phyloP scores from a whole-genome alignment of 257 asterid genomes.

The Solanum etuberosum region DNA sequence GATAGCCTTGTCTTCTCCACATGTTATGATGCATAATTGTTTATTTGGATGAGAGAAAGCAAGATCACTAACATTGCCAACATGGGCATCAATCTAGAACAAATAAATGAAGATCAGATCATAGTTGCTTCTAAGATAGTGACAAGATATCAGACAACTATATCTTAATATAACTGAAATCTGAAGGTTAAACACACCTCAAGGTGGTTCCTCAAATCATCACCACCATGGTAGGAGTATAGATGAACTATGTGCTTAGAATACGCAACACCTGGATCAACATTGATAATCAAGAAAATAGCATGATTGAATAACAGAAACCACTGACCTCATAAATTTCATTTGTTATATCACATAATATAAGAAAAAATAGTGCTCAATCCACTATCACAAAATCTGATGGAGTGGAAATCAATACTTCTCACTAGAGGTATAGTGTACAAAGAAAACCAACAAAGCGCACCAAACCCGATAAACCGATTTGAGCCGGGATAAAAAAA shows the following conservation, averaged over 20 bases:
- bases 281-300: neutral
- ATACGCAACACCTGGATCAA: slow-evolving; percentile 56
- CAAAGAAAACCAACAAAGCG: neutral
- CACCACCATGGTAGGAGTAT: slow-evolving; percentile 30
- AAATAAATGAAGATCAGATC: neutral
- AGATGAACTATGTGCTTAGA: slow-evolving; percentile 67
- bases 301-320: neutral
- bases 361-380: neutral
- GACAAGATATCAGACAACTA: neutral
- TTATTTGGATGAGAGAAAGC: slow-evolving; percentile 47
- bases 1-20: slow-evolving; percentile 66
- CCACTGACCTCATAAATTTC: neutral
- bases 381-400: neutral
- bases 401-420: neutral
- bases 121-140: neutral
- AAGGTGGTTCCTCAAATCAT: slow-evolving; percentile 37
- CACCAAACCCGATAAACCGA: neutral
- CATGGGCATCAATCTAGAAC: slow-evolving; percentile 57
- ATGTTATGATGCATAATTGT: slow-evolving; percentile 41
- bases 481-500: neutral
- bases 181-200: slow-evolving; percentile 31
- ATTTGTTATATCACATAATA: neutral
- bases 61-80: slow-evolving; percentile 49
- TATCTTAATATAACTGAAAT: neutral
- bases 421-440: neutral